Evolutionary conservation across 2,329 filamentous ascomycete genomes (phyloP), one percentile per base, ranked within the genome.

Genomic region (Orbilia oligospora): DNA sequence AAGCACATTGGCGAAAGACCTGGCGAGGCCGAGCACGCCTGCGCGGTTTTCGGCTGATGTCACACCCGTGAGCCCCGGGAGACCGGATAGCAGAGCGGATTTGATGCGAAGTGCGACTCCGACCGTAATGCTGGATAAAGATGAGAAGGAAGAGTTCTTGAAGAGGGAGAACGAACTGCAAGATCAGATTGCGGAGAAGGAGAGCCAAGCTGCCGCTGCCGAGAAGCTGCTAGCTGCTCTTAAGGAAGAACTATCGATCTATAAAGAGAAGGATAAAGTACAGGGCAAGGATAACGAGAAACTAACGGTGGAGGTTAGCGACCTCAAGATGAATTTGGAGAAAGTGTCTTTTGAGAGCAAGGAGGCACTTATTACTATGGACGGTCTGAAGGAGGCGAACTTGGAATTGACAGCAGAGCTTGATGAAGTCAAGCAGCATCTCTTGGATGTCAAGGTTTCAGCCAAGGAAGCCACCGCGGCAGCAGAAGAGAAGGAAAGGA

Each of bases 291-390:
- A 97, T 80, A 98, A 97, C 81, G 96, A 99, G 84, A 91, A 90
- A 81, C 88, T 98, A 75, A 92, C 90, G 10, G 89, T 90, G 71
- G 94, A 97, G 83, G 90, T 95, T 77, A 97, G 98, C 83, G 93
- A 97, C 83, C 89, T 97, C 83, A 94, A 93, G 84, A 97, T 99
- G 94, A 94, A 97, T 83, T 88, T 99, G 27, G 96, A 99, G 86
- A 94, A 97, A 83, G 89, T 99, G 68, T 92, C 91, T 3, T 99
- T 98, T 82, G 96, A 99, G 87, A 92, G 93, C 86, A 97, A 97
- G 86, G 96, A 99, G 85, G 94, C 94, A 10, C 90, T 92, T 82
- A 99, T 99, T 84, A 97, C 95, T 33, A 97, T 99, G 93, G 96
- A 99, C 83, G 92, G 93, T 46, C 87, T 99, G 64, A 97, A 97